phyloP scores from a whole-genome alignment of 1,284 basidiomycete species.

The Pseudozyma sp. region DNA sequence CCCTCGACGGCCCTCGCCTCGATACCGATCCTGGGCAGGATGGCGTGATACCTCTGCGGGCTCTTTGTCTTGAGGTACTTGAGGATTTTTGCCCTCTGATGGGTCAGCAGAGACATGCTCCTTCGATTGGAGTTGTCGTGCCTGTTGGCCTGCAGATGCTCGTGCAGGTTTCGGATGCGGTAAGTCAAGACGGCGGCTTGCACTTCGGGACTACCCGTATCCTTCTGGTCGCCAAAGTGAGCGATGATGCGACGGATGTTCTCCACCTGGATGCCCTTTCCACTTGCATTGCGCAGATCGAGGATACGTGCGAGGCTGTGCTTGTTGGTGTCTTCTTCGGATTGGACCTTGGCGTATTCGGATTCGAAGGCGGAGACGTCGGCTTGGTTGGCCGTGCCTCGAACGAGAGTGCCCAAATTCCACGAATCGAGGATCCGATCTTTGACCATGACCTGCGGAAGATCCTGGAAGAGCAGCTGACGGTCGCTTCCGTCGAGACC shows the following conservation, averaged over 20 bases:
- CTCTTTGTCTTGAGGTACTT: conserved; percentile 80
- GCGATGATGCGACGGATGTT: conserved; percentile 83
- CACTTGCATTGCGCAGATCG: conserved; percentile 87
- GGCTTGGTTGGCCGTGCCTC: conserved; percentile 43
- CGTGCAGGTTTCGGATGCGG: conserved; percentile 83
- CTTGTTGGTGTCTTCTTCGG: conserved; percentile 74
- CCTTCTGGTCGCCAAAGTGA: conserved; percentile 76
- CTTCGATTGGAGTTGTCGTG: conserved; percentile 84
- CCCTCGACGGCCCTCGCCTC: conserved; percentile 86
- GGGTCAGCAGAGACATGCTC: conserved; percentile 79
- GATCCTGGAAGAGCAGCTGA: conserved; percentile 60
- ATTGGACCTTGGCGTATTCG: conserved; percentile 48
- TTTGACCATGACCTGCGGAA: conserved; percentile 64
- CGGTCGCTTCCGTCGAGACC: conserved; percentile 54
- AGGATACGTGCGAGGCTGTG: conserved; percentile 78
- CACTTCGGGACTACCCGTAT: conserved; percentile 85
- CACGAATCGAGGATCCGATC: conserved; percentile 59
- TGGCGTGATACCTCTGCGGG: conserved; percentile 78
- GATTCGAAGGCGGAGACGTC: conserved; percentile 51
- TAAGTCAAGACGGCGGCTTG: conserved; percentile 90
- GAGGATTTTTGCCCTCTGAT: conserved; percentile 84
- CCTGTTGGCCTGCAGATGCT: conserved; percentile 77
- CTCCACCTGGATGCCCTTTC: conserved; percentile 83
- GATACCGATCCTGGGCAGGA: conserved; percentile 81
- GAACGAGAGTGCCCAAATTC: conserved; percentile 42